Base-by-base conservation (phyloP, 768 basidiomycete genomes). In the Macrolepiota fuliginosa region DNA sequence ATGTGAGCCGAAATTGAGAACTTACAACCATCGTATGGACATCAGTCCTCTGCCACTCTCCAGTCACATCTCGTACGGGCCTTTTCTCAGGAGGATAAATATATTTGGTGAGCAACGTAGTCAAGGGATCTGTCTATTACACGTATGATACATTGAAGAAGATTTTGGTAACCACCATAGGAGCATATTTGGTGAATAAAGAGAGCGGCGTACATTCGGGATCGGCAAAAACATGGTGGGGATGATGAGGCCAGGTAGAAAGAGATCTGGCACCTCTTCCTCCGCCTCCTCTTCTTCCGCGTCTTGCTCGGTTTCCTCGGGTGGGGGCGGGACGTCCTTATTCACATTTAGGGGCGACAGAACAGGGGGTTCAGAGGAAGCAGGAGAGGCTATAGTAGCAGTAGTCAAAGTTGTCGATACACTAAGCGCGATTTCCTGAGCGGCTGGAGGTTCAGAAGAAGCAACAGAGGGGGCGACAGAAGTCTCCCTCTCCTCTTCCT, bases 181-280 rank as follows among this genome's bases (percentile, higher is more conserved):
- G 49, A 89, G 76, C 62, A 78, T 73, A 72, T 77, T 73, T 19
- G 72, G 77, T 50, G 80, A 82, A 55, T 54, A 45, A 64, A 83
- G 74, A 54, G 75, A 75, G 66, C 67, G 76, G 84, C 90, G 85
- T 82, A 94, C 92, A 78, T 92, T 92, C 54, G 92, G 92, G 46
- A 93, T 89, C n/a, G 92, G 92, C 51, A 93, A 76, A 71, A 94
- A 94, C 88, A 93, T 89, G 36, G 86, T 88, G 36, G 91, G 87
- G 29, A 84, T 72, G 37, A 87, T 79, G 39, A 93, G 83, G 39
- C 84, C 85, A 1, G 91, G 90, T 27, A 91, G 76, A 70, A 85
- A 87, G 22, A 90, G 68, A 51, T 85, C 83, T 1, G 83, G 87
- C 0, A 77, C 71, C 24, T 84, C 79, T 39, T 81, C 77, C 64